Percentiles rank a stretch among this genome's conserved stretches.
Conservation (phyloP, 1,284 basidiomycete species). For the Athelia psychrophila region DNA sequence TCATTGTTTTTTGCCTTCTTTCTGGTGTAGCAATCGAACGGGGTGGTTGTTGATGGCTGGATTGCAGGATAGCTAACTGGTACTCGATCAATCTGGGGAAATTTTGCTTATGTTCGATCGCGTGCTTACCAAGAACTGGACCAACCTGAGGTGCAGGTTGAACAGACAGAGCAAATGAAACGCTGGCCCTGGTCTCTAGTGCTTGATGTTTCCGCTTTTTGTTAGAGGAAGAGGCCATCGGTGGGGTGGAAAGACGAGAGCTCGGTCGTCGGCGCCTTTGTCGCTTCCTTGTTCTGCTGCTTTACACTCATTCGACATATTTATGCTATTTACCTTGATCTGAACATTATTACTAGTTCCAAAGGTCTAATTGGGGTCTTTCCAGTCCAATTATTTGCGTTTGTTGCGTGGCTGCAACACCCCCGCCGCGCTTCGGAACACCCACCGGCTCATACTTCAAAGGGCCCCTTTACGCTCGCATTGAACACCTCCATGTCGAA, state of each 20-base stretch:
- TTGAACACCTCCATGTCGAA: constrained; percentile 28
- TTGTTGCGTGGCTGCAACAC: constrained; percentile 1
- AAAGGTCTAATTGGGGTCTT: not conserved
- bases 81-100: constrained; percentile 8
- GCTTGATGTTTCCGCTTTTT: constrained; percentile 64
- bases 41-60: constrained; percentile 53
- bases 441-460: constrained; percentile 9
- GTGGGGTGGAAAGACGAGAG: not conserved
- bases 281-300: constrained; percentile 1
- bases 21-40: constrained; percentile 62
- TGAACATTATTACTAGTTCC: not conserved
- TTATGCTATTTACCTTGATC: not conserved
- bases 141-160: constrained; percentile 50
- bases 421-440: constrained; percentile 4
- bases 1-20: constrained; percentile 33
- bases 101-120: constrained; percentile 12
- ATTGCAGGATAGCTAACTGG: constrained; percentile 78
- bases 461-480: constrained; percentile 7
- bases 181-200: constrained; percentile 31
- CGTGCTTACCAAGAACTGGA: constrained; percentile 67
- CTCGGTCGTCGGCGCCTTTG: constrained; percentile 24
- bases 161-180: constrained; percentile 45
- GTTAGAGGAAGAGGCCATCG: constrained; percentile 32
- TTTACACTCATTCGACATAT: constrained; percentile 4
- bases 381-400: not conserved